Conservation (phyloP, 1,139 yeast species). For the Sugiyamaella pinicola region DNA sequence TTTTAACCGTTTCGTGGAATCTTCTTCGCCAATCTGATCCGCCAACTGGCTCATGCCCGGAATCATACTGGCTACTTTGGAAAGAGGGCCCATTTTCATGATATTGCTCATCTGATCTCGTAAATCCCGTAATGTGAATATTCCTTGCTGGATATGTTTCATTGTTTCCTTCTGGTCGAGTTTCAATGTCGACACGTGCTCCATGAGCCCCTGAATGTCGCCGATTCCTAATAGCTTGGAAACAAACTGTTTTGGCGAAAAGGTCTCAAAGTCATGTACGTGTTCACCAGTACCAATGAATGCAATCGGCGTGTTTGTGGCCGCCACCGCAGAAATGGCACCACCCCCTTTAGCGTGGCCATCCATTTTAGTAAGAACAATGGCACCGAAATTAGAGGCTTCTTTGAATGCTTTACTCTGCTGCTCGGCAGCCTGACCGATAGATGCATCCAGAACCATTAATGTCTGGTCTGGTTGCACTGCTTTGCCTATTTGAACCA, state of each 20-base stretch:
- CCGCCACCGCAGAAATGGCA: constrained; percentile 98
- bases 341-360: constrained; percentile 99
- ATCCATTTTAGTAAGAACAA: constrained; percentile 93
- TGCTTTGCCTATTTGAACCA: constrained; percentile 87
- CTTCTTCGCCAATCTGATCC: constrained; percentile 83
- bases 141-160: constrained; percentile 93
- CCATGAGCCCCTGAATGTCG: constrained; percentile 90
- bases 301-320: constrained; percentile 93
- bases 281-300: constrained; percentile 99
- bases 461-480: constrained; percentile 91
- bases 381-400: constrained; percentile 90
- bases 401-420: constrained; percentile 96
- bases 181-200: constrained; percentile 85
- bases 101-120: constrained; percentile 95
- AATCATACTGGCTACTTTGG: constrained; percentile 92
- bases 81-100: constrained; percentile 93
- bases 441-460: constrained; percentile 96
- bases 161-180: constrained; percentile 90
- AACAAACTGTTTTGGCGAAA: constrained; percentile 85
- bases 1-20: constrained; percentile 77
- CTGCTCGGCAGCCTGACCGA: constrained; percentile 97
- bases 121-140: constrained; percentile 86
- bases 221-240: constrained; percentile 93
- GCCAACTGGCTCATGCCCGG: constrained; percentile 86
- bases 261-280: constrained; percentile 87